These are phyloP conservation scores for Vanrija humicola DNA, from an alignment of 1,284 basidiomycete species.

Conservation along the genomic window DNA sequence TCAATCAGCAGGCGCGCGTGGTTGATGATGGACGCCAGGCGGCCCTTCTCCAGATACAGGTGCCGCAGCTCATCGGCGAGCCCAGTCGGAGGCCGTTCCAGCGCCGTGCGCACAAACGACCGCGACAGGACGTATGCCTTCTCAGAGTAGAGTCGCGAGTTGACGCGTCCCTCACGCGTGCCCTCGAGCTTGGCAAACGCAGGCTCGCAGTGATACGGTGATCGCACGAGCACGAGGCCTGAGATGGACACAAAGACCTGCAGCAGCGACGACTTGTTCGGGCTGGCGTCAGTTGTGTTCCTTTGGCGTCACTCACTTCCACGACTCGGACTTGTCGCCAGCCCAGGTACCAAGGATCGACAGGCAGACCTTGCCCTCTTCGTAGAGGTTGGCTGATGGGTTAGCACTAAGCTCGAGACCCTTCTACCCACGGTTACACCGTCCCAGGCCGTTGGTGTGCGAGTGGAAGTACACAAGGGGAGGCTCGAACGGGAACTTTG, in stretches of 20 bases:
- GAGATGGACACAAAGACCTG: conserved; percentile 93
- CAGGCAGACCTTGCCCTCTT: conserved; percentile 91
- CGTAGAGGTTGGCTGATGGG: conserved; percentile 72
- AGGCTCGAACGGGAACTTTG: conserved; percentile 74
- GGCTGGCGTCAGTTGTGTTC: conserved; percentile 29
- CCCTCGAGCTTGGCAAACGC: conserved; percentile 82
- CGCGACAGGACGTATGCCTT: conserved; percentile 88
- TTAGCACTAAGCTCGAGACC: not conserved
- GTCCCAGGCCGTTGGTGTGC: conserved; percentile 89
- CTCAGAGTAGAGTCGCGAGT: conserved; percentile 57
- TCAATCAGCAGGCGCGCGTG: conserved; percentile 64
- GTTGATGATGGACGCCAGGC: conserved; percentile 64
- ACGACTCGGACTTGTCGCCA: conserved; percentile 78
- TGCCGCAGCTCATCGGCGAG: conserved; percentile 69
- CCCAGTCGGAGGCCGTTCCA: conserved; percentile 68
- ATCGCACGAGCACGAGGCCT: conserved; percentile 83
- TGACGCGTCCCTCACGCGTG: conserved; percentile 81
- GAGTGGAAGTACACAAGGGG: conserved; percentile 86
- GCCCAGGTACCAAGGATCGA: conserved; percentile 89
- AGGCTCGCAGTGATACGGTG: conserved; percentile 92
- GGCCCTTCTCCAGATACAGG: conserved; percentile 66
- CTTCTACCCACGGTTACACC: conserved; percentile 55
- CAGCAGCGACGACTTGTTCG: conserved; percentile 68
- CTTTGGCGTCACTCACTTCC: conserved; percentile 51
- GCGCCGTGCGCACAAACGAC: conserved; percentile 77